Evolutionary conservation across 2,329 filamentous ascomycete species (phyloP), one percentile per base, ranked within the genome.

Genomic region (Aureobasidium uvarum): DNA sequence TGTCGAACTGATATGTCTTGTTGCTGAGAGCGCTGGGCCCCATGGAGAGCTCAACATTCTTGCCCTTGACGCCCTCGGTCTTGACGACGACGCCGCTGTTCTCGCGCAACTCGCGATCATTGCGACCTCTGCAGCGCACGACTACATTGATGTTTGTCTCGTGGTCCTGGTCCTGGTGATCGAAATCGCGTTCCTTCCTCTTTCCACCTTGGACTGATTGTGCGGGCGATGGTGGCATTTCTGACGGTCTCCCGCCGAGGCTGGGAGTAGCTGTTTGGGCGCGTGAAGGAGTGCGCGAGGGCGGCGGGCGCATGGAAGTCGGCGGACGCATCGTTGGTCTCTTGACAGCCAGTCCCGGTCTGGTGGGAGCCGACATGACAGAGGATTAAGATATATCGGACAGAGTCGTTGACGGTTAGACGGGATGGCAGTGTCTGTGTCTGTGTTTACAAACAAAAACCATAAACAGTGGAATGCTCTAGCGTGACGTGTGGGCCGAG

Each of bases 61-160:
- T 92, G 51, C 93, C 92, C 77, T 91, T 94, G 67, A 92, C 87
- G n/a, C 91, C 92, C 71, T 95, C 90, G 3, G 93, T 94, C 28
- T 85, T 87, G 11, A 99, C 87, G 1, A 98, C 93, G 1, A 98
- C 92, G 45, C 92, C 91, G 75, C 92, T 97, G 78, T 96, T 99
- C 77, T 99, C 95, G 71, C 88, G 85, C 62, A 97, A 88, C 79
- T 99, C 95, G 70, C 94, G 88, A 71, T 96, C 91, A 75, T 91
- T 98, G 69, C 95, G 89, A 5, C 94, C 95, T 71, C 95, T 86
- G 79, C 94, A 99, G 69, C 95, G 86, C 66, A 99, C 96, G 39
- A 98, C 93, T 54, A 99, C 95, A 75, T 96, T 95, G 78, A 99
- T 99, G 75, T 97, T 99, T 8, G 94, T 98, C 77, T 96, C 92